Percentiles rank a stretch among this genome's conserved stretches.
phyloP scores from a whole-genome alignment of 768 basidiomycete species.

The Leccinellum albellum region DNA sequence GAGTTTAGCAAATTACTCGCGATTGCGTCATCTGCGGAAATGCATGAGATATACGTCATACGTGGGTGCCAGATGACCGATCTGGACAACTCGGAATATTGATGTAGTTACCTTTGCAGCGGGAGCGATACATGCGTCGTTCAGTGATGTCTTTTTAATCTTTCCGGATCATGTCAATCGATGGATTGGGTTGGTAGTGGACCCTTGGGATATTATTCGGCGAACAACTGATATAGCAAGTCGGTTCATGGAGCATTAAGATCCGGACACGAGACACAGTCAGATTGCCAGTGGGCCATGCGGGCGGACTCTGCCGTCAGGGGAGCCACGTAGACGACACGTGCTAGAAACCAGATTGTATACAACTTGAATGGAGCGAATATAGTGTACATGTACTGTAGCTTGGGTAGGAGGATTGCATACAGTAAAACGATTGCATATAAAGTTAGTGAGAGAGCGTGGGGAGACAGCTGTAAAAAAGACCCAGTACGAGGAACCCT shows the following conservation, averaged over 20 bases:
- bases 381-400: background rate
- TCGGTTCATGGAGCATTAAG: slow-evolving; percentile 18
- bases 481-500: background rate
- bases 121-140: slow-evolving; percentile 32
- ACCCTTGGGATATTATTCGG: slow-evolving; percentile 16
- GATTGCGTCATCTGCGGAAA: slow-evolving; percentile 18
- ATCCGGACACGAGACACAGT: background rate
- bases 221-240: slow-evolving; percentile 17
- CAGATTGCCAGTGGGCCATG: slow-evolving; percentile 3
- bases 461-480: background rate
- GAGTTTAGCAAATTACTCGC: slow-evolving; percentile 34
- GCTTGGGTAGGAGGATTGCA: background rate
- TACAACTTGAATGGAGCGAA: background rate
- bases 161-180: slow-evolving; percentile 28
- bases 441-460: background rate
- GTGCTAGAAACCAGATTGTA: background rate
- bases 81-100: background rate
- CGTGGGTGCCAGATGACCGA: background rate
- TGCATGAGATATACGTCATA: slow-evolving; percentile 12
- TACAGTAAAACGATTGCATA: background rate
- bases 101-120: slow-evolving; percentile 8
- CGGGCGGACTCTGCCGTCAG: slow-evolving; percentile 1
- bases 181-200: slow-evolving; percentile 21
- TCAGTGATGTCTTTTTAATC: slow-evolving; percentile 35
- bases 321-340: background rate